A percentile compares a stretch with the other conserved stretches of the same genome.
phyloP scores from a whole-genome alignment of 371 early-diverging fungal genomes.

The Mortierella sp. region DNA sequence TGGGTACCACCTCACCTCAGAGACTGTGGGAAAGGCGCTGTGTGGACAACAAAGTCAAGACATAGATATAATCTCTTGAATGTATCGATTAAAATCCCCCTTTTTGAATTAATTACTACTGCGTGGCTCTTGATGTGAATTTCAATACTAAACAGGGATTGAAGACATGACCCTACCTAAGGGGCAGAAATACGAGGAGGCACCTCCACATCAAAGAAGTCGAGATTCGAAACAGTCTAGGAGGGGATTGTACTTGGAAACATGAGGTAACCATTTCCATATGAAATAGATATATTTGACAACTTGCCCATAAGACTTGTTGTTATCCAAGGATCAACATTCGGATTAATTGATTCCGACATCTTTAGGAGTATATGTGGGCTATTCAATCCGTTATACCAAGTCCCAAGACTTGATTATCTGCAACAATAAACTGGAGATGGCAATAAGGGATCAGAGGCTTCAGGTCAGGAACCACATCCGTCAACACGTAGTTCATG shows the following conservation, averaged over 20 bases:
- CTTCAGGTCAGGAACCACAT: not conserved
- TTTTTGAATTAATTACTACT: too few species aligned
- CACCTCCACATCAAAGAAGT: too few species aligned
- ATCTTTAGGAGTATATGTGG: not conserved
- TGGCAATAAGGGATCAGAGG: not conserved
- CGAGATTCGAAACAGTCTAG: constrained; percentile 3
- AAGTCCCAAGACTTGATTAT: constrained; percentile 3
- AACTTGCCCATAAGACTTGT: not conserved
- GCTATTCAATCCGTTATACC: constrained; percentile 6
- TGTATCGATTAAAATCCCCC: too few species aligned
- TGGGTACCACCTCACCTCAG: too few species aligned
- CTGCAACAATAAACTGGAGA: constrained; percentile 9
- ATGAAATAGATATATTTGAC: constrained; percentile 6
- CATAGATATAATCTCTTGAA: too few species aligned
- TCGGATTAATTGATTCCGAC: constrained; percentile 3
- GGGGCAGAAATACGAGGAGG: constrained; percentile 3
- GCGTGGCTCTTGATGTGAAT: too few species aligned
- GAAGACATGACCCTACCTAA: constrained; percentile 1
- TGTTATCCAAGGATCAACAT: not conserved
- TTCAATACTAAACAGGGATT: too few species aligned
- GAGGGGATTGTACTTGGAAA: not conserved
- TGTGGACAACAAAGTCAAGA: too few species aligned
- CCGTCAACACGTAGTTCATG: not conserved
- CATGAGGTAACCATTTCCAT: not conserved
- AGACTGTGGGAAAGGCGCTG: too few species aligned